Percentiles rank a stretch among this genome's conserved stretches.
Evolutionary conservation across 371 early-diverging fungal species (phyloP).

Genomic region (Mortierella sp.): DNA sequence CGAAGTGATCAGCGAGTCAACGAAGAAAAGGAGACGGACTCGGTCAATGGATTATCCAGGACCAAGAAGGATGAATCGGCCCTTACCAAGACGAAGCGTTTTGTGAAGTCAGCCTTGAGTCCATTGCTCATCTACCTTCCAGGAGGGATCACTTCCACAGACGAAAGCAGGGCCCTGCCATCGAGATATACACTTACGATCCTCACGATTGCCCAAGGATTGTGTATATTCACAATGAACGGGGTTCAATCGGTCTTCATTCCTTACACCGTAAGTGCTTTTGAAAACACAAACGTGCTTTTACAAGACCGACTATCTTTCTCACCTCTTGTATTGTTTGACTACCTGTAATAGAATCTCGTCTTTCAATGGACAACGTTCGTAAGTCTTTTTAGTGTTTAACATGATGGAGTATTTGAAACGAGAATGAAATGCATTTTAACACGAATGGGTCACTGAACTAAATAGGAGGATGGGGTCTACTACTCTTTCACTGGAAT

Average conservation of each 20-base stretch:
- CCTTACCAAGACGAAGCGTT: conserved; percentile 8
- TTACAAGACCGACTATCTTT: background rate
- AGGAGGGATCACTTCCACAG: conserved; percentile 19
- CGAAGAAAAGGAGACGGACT: background rate
- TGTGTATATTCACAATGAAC: conserved; percentile 8
- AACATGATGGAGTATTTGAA: background rate
- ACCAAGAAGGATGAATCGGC: conserved; percentile 3
- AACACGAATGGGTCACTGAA: too few relatives aligned
- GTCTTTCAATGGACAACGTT: conserved; percentile 21
- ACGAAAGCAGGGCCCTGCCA: conserved; percentile 23
- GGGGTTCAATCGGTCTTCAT: conserved; percentile 19
- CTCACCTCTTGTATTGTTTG: background rate
- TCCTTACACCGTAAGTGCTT: conserved; percentile 38
- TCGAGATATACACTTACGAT: conserved; percentile 24
- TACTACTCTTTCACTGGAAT: conserved; percentile 20
- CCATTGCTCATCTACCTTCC: conserved; percentile 42
- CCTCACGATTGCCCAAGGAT: conserved; percentile 13
- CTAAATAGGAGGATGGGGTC: conserved; percentile 6
- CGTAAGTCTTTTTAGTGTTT: background rate
- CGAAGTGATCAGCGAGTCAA: background rate
- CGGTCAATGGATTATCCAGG: background rate
- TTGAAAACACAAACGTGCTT: too few relatives aligned
- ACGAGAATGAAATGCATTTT: too few relatives aligned
- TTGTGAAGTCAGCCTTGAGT: conserved; percentile 5
- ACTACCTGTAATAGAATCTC: conserved; percentile 21